phyloP scores from a whole-genome alignment of 768 basidiomycete species.

The Rubroboletus satanas region DNA sequence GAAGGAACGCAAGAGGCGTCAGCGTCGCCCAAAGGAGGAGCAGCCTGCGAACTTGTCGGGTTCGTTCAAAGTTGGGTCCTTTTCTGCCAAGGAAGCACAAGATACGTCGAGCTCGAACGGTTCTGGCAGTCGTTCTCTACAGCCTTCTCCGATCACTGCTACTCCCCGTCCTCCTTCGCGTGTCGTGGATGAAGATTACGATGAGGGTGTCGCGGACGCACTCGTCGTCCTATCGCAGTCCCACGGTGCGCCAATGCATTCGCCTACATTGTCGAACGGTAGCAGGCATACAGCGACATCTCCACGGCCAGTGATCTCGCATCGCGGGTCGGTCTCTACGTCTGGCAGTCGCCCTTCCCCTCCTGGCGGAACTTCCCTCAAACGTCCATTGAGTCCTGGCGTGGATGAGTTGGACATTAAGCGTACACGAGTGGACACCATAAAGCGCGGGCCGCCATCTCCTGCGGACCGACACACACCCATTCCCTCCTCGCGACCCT shows the following conservation, averaged over 20 bases:
- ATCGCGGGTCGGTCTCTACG: constrained; percentile 67
- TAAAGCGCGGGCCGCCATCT: constrained; percentile 51
- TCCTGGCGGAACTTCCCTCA: constrained; percentile 47
- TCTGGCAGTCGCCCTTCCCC: constrained; percentile 64
- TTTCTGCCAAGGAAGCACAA: constrained; percentile 46
- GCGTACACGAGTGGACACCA: constrained; percentile 56
- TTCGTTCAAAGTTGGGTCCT: constrained; percentile 31
- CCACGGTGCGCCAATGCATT: constrained; percentile 38
- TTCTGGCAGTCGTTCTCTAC: constrained; percentile 58
- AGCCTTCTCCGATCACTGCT: constrained; percentile 67
- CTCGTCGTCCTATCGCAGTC: constrained; percentile 64
- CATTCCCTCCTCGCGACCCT: constrained; percentile 57
- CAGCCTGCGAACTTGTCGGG: constrained; percentile 31
- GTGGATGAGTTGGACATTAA: constrained; percentile 60
- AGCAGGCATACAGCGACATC: constrained; percentile 48
- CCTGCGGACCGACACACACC: constrained; percentile 53
- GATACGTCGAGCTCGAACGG: constrained; percentile 65
- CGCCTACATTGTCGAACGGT: constrained; percentile 56
- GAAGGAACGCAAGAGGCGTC: constrained; percentile 55
- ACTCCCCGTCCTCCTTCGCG: constrained; percentile 60
- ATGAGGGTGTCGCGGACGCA: constrained; percentile 86
- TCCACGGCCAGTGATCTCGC: constrained; percentile 45
- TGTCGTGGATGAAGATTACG: constrained; percentile 87
- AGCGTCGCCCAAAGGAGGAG: constrained; percentile 43
- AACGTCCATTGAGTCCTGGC: constrained; percentile 67